phyloP scores from a whole-genome alignment of 192 early-diverging fungal genomes.

The Thamnidium elegans region DNA sequence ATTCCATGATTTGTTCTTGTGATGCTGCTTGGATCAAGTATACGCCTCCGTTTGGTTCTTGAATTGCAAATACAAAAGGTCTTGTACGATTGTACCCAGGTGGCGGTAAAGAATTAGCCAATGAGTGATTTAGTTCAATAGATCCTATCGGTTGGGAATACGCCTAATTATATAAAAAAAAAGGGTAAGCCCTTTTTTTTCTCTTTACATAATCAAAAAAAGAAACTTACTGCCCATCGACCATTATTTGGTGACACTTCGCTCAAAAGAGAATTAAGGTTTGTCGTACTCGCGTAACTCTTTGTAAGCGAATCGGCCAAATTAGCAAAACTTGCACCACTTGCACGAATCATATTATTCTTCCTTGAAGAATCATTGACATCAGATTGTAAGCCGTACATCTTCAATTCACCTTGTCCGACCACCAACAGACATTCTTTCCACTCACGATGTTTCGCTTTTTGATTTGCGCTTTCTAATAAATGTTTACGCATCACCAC shows the following conservation, averaged over 20 bases:
- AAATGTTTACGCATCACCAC: slow-evolving; percentile 86
- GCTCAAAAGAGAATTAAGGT: not conserved
- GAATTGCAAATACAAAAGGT: slow-evolving; percentile 83
- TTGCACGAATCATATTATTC: slow-evolving; percentile 19
- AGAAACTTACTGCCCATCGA: slow-evolving; percentile 16
- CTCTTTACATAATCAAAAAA: not conserved
- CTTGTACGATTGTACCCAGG: slow-evolving; percentile 79
- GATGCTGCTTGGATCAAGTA: slow-evolving; percentile 86
- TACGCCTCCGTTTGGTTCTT: slow-evolving; percentile 75
- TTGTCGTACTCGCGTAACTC: not conserved
- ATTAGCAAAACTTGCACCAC: slow-evolving; percentile 24
- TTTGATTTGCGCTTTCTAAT: slow-evolving; percentile 69
- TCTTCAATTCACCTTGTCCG: slow-evolving; percentile 73
- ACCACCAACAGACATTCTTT: slow-evolving; percentile 73
- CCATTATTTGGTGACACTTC: not conserved
- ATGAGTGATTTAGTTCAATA: slow-evolving; percentile 71
- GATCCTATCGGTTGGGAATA: slow-evolving; percentile 41
- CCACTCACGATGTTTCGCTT: slow-evolving; percentile 86
- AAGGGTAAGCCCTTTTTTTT: not conserved
- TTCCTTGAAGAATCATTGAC: slow-evolving; percentile 34
- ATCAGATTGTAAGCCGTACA: slow-evolving; percentile 72
- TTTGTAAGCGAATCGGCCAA: slow-evolving; percentile 25
- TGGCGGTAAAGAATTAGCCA: slow-evolving; percentile 79
- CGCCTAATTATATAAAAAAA: slow-evolving; percentile 23
- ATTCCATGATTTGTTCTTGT: slow-evolving; percentile 70